phyloP scores from a whole-genome alignment of 805 yeast species.

The Saccharomycopsis fermentans region DNA sequence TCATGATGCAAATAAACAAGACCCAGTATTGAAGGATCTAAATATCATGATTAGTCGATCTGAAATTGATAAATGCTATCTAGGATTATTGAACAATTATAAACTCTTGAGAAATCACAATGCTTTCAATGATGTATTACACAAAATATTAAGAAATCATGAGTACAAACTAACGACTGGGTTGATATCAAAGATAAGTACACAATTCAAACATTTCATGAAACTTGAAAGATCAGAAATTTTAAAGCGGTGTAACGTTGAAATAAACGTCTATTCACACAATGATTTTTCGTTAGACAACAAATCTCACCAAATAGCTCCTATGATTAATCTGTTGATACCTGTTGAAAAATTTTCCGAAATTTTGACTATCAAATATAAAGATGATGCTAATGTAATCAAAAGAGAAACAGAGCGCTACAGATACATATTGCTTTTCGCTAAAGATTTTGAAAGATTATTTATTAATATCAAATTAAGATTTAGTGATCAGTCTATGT shows the following conservation, averaged over 20 bases:
- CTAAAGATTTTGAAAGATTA: neutral
- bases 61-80: neutral
- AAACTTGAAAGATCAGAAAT: neutral
- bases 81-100: constrained; percentile 1
- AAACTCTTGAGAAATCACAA: neutral
- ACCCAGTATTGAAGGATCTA: neutral
- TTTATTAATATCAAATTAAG: neutral
- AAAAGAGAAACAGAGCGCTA: neutral
- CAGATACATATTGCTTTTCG: neutral
- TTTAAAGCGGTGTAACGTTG: neutral
- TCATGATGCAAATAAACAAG: neutral
- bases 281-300: neutral
- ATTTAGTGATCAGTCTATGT: neutral
- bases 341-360: neutral
- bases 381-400: neutral
- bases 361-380: neutral
- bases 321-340: neutral
- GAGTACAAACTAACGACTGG: constrained; percentile 2
- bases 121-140: neutral
- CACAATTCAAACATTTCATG: neutral
- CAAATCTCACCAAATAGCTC: neutral
- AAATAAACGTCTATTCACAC: neutral
- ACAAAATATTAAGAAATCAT: neutral
- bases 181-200: neutral
- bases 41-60: neutral